Percentiles rank a stretch among this genome's conserved stretches.
Evolutionary conservation across 106 monocot species (phyloP).

Genomic region (Dioscorea alata): DNA sequence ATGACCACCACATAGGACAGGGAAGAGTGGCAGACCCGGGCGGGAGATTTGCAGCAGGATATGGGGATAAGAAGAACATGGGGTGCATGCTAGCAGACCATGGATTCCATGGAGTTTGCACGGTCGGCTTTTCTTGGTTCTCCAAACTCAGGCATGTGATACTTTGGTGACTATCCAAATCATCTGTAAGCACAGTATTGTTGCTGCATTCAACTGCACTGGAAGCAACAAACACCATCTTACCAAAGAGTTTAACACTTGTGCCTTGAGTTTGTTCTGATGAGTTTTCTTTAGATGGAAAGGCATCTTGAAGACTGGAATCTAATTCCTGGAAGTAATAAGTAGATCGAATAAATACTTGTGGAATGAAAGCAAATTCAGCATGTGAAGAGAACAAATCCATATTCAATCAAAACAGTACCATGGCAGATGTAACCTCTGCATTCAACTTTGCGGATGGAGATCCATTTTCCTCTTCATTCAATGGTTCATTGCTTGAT

Average conservation of each 20-base stretch:
- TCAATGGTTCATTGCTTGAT: conserved; percentile 1
- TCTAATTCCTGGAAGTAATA: conserved; percentile 21
- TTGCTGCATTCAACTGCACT: neutral
- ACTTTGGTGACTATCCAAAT: neutral
- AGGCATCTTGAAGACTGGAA: conserved; percentile 3
- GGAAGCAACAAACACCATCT: conserved; percentile 33
- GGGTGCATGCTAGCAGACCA: conserved; percentile 21
- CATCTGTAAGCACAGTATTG: neutral
- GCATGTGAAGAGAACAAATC: neutral
- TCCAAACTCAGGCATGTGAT: neutral
- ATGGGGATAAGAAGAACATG: conserved; percentile 21
- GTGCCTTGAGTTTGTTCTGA: conserved; percentile 19
- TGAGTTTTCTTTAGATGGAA: conserved; percentile 14
- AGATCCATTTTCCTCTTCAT: conserved; percentile 21
- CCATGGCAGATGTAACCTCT: conserved; percentile 23
- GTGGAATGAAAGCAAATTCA: too few relatives aligned
- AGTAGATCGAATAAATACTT: too few relatives aligned
- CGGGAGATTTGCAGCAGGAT: neutral
- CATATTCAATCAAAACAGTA: conserved; percentile 1
- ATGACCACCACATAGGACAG: conserved; percentile 25
- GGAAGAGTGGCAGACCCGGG: conserved; percentile 4
- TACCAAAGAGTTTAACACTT: conserved; percentile 69
- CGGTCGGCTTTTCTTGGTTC: neutral
- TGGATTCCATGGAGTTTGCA: conserved; percentile 5
- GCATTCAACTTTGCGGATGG: neutral